Base-by-base conservation (phyloP, 1,284 basidiomycete species). In the Coniophora puteana region DNA sequence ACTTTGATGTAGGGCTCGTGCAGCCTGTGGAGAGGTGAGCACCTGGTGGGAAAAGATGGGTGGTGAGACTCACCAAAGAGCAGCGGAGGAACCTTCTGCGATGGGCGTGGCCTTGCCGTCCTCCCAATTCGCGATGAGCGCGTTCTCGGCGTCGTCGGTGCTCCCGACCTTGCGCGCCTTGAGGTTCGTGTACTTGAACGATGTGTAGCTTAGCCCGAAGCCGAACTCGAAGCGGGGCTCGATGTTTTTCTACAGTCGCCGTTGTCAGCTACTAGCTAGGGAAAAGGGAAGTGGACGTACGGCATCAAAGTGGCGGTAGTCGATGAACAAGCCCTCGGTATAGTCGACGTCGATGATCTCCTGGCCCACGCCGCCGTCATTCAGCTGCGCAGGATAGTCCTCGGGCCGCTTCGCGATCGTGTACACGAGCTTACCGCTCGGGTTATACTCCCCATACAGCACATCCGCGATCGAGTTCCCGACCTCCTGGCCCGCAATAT, bases 391-490 rank as follows among this genome's bases (percentile, higher is more conserved):
- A 8, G 63, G 57, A 55, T 83, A 87, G 54, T 88, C 83, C 17
- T 55, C 49, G 1, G 64, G 47, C 4, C 63, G 57, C 61, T 76
- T 76, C 16, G 76, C 78, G 49, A 83, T 81, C 0, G 80, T 80
- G 57, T 89, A 90, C 1, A 89, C 86, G 24, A 93, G 65, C 26
- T 82, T 74, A 4, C 80, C 90, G 16, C 78, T 80, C 0, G 90
- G 89, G 59, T 85, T 91, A 58, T 74, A 78, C 13, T 62, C 67
- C 5, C 82, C 84, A 51, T 80, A 89, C 2, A 89, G 65, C 8
- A 89, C 73, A 53, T 91, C 87, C 1, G 77, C 73, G 20, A 93
- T 67, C 1, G 82, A 65, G 57, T 89, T 89, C 1, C 90, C 91
- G 1, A 76, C 74, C 64, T 93, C 89, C 52, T 84, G 76, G 11